Evolutionary conservation across 192 early-diverging fungal genomes (phyloP).

Genomic region (Backusella westeae): DNA sequence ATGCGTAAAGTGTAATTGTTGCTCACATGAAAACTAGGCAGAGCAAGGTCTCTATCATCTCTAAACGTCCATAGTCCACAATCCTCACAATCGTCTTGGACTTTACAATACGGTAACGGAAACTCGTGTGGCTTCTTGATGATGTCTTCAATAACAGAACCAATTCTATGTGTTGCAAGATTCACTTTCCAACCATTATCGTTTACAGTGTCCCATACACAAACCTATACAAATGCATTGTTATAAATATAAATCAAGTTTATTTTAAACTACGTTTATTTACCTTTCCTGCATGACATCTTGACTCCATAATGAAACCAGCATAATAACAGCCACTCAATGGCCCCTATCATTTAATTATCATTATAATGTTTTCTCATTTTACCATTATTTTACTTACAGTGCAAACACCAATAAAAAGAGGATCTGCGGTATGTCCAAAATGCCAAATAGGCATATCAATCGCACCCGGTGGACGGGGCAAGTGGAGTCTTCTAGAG

Average conservation of each 20-base stretch:
- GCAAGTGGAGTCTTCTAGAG: constrained; percentile 78
- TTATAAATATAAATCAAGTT: background rate
- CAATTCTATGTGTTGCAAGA: constrained; percentile 79
- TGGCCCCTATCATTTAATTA: constrained; percentile 13
- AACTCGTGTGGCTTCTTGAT: constrained; percentile 42
- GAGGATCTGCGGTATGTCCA: constrained; percentile 89
- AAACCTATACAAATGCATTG: constrained; percentile 20
- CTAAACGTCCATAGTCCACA: constrained; percentile 79
- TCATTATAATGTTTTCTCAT: constrained; percentile 41
- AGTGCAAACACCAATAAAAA: constrained; percentile 84
- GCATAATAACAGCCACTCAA: constrained; percentile 34
- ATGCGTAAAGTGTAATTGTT: background rate
- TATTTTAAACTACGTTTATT: background rate
- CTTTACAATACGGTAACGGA: constrained; percentile 44
- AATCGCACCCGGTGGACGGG: constrained; percentile 51
- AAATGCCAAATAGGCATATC: constrained; percentile 87
- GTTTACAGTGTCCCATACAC: constrained; percentile 69
- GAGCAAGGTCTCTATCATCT: constrained; percentile 28
- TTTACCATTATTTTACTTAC: constrained; percentile 68
- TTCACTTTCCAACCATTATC: constrained; percentile 64
- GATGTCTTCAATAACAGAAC: constrained; percentile 71
- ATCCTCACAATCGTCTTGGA: constrained; percentile 66
- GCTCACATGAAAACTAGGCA: background rate
- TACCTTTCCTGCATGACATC: constrained; percentile 50
- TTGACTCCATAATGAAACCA: constrained; percentile 44